Evolutionary conservation across 1,284 basidiomycete species (phyloP).

Genomic region (Lignosus rhinocerotis): DNA sequence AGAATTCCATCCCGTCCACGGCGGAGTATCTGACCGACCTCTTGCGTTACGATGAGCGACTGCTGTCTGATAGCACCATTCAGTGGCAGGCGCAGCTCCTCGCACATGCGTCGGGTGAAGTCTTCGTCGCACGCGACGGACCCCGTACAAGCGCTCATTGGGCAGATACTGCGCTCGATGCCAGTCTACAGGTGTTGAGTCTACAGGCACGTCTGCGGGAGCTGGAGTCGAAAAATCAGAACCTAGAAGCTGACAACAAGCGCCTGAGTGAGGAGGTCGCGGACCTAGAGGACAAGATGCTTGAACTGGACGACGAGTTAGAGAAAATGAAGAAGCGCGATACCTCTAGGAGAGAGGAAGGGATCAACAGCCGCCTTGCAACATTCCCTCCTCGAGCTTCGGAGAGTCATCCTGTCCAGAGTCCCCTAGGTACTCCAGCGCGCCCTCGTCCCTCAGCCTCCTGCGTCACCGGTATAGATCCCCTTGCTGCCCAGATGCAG

Average conservation of each 20-base stretch:
- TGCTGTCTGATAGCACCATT: conserved; percentile 44
- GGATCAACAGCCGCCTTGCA: not conserved
- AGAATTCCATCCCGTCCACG: conserved; percentile 40
- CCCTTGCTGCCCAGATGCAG: conserved; percentile 41
- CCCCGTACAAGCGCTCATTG: conserved; percentile 24
- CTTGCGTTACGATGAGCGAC: conserved; percentile 46
- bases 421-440: not conserved
- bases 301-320: conserved; percentile 30
- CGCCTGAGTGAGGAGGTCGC: conserved; percentile 24
- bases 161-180: conserved; percentile 42
- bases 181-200: conserved; percentile 47
- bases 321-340: conserved; percentile 2
- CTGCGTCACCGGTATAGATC: not conserved
- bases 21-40: conserved; percentile 48
- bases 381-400: not conserved
- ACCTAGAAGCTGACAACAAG: conserved; percentile 36
- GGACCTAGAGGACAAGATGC: conserved; percentile 31
- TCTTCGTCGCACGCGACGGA: conserved; percentile 41
- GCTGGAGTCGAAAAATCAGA: conserved; percentile 33
- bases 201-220: conserved; percentile 43
- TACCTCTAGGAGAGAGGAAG: not conserved
- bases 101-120: conserved; percentile 56
- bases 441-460: not conserved
- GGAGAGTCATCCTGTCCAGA: not conserved
- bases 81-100: conserved; percentile 68